phyloP scores from a whole-genome alignment of 1,139 yeast genomes.

The Geotrichum histeridarum region DNA sequence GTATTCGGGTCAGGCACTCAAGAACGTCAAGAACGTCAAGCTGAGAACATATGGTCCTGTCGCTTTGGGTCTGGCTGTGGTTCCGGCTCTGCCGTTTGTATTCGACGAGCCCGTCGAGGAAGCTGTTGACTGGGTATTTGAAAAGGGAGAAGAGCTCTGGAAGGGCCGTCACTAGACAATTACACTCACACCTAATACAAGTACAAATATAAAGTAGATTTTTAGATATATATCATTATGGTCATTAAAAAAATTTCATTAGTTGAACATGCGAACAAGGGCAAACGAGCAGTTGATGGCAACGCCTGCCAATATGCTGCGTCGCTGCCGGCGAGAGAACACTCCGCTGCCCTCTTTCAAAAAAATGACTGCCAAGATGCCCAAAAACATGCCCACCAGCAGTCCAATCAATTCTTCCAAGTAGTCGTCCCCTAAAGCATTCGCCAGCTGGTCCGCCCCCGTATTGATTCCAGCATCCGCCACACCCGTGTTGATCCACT shows the following conservation, averaged over 20 bases:
- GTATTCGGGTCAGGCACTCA: conserved; percentile 53
- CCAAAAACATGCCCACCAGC: conserved; percentile 39
- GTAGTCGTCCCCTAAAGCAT: conserved; percentile 33
- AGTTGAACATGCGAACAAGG: conserved; percentile 29
- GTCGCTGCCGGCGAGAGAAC: conserved; percentile 33
- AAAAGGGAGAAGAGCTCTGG: conserved; percentile 45
- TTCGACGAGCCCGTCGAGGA: conserved; percentile 82
- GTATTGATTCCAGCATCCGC: conserved; percentile 36
- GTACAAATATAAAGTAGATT: too few species aligned
- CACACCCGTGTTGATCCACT: conserved; percentile 85
- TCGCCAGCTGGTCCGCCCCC: conserved; percentile 22
- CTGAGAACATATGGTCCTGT: conserved; percentile 71
- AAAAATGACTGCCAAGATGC: conserved; percentile 33
- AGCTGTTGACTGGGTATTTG: conserved; percentile 60
- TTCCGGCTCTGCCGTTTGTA: conserved; percentile 70
- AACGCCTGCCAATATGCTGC: conserved; percentile 35
- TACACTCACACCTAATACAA: not conserved
- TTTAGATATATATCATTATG: too few species aligned
- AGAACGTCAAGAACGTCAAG: conserved; percentile 47
- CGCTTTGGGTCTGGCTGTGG: conserved; percentile 67
- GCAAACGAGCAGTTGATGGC: conserved; percentile 36
- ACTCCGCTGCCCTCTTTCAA: conserved; percentile 27
- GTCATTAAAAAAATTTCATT: not conserved
- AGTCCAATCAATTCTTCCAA: conserved; percentile 36
- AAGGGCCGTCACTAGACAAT: not conserved